Evolutionary conservation across 495 filamentous ascomycete species (phyloP).

Genomic region (Tuber aestivum): DNA sequence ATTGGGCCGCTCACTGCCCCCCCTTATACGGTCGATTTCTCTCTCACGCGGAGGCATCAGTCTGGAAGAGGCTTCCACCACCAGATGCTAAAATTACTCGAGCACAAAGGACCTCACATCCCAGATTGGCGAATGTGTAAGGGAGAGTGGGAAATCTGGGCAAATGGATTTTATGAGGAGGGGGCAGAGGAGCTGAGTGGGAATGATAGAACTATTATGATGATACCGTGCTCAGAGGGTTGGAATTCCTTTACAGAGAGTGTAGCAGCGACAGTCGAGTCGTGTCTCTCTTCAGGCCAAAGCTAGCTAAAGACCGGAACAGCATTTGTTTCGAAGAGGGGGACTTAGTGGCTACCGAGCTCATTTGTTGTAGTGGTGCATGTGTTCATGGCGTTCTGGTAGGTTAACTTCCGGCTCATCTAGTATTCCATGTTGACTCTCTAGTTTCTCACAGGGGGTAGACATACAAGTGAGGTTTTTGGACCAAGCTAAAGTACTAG

Average conservation of each 20-base stretch:
- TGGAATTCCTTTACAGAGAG: conserved; percentile 40
- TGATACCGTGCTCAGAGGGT: conserved; percentile 32
- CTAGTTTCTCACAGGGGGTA: conserved; percentile 40
- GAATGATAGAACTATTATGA: conserved; percentile 29
- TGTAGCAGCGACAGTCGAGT: conserved; percentile 10
- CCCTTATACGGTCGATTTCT: too few species aligned
- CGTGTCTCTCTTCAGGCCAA: conserved; percentile 24
- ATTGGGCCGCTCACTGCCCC: too few species aligned
- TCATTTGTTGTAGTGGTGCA: conserved; percentile 37
- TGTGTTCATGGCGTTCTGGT: conserved; percentile 40
- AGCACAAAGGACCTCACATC: conserved; percentile 40
- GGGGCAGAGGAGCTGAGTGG: conserved; percentile 13
- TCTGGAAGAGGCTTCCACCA: too few species aligned
- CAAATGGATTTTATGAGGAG: conserved; percentile 28
- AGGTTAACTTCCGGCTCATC: conserved; percentile 1
- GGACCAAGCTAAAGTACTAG: too few species aligned
- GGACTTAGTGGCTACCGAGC: conserved; percentile 31
- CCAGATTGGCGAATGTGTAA: conserved; percentile 39
- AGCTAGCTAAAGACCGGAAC: conserved; percentile 16
- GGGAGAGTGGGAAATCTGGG: conserved; percentile 43
- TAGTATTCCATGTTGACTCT: conserved; percentile 6
- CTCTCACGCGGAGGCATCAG: too few species aligned
- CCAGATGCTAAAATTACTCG: too few species aligned
- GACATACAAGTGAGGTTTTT: conserved; percentile 30
- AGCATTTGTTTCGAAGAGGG: conserved; percentile 21